Conservation (phyloP, 225 moss, liverwort and hornwort species). For the Rhytidiadelphus loreus region DNA sequence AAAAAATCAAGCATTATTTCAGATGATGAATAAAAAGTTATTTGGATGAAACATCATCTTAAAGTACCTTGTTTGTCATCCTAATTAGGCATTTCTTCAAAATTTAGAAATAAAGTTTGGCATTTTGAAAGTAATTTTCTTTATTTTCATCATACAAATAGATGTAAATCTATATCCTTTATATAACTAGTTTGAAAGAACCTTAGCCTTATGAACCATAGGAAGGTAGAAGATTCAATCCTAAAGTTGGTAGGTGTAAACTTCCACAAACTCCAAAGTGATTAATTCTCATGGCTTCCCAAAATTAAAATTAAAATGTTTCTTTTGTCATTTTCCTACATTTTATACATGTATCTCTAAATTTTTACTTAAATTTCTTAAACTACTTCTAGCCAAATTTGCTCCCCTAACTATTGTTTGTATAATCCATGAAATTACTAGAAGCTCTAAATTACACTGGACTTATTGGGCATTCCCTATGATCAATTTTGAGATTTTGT, state of each 20-base stretch:
- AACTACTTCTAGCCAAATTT: too few species aligned
- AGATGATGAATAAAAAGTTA: too few species aligned
- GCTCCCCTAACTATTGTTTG: background rate
- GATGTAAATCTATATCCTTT: background rate
- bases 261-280: rapidly evolving
- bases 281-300: background rate
- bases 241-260: background rate
- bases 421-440: background rate
- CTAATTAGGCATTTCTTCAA: background rate
- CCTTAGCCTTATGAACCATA: background rate
- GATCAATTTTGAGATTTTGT: too few species aligned
- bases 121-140: background rate
- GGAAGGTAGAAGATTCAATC: background rate
- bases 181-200: background rate
- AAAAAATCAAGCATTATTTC: background rate
- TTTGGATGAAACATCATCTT: background rate
- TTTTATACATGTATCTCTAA: too few species aligned
- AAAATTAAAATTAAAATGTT: background rate
- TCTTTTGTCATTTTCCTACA: background rate
- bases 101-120: background rate
- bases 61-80: background rate
- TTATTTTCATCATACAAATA: background rate
- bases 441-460: background rate
- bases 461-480: too few species aligned
- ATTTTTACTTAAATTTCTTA: background rate